Base-by-base conservation (phyloP, 23 red algal genomes). In the Pyropia haitanensis region DNA sequence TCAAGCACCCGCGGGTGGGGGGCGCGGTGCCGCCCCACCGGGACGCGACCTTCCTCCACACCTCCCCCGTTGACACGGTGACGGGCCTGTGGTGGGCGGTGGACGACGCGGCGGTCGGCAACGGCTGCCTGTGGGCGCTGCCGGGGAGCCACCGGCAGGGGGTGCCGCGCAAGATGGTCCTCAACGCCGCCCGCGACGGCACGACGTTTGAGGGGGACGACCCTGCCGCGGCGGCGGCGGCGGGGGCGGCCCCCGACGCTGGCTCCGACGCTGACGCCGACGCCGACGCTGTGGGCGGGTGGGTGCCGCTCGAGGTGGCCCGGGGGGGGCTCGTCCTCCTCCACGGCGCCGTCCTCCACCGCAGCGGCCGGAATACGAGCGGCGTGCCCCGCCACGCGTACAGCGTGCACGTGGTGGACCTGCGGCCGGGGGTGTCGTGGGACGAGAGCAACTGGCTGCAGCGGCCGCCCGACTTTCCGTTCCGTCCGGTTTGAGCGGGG, bases 21-120 rank as follows among this genome's bases (percentile, higher is more conserved):
- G 80, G 74, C 29, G 75, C 61, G 49, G 89, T 95, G 3, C 34
- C 14, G 16, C 52, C 66, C 31, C 89, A 95, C 65, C 74, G 82
- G 15, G 89, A 95, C 62, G 74, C 61, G 2, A 81, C 71, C 21
- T 95, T 95, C 57, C 44, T 85, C 27, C 55, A 51, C 16, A 53
- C 65, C 22, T 18, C 20, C 17, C 13, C 9, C 3, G 63, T 39
- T 5, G 28, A 27, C 1, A 52, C 65, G 23, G 85, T 79, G 53
- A n/a, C 85, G 2, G 89, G 81, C 19, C 50, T 81, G 5, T 95
- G 89, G 89, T 87, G 80, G 82, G 89, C 89, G 56, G 49, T 95
- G 22, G 30, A 95, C 44, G 64, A 70, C 15, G 59, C 89, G 16
- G 64, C 80, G 34, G 12, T 39, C 14, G 57, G 77, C 39, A 95